Base-by-base conservation (phyloP, 306 rosid species). In the Parietaria judaica region DNA sequence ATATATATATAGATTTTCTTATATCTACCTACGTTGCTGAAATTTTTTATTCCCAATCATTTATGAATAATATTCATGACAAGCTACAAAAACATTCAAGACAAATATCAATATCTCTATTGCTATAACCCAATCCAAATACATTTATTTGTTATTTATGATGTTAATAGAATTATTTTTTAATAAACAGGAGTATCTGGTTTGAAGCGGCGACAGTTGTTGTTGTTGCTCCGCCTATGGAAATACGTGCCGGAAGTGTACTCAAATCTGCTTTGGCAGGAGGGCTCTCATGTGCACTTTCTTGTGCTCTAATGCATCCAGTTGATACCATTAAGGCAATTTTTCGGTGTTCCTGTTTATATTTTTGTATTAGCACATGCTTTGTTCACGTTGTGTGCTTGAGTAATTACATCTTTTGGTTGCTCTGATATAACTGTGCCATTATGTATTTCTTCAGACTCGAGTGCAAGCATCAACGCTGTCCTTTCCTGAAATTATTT, bases 131-230 rank as follows among this genome's bases (percentile, higher is more conserved):
- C 10, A 12, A 4, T 36, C 7, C 17, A 63, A 16, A 5, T 3
- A 31, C 9, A 5, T 4, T 12, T 31, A 51, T 34, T 45, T 51
- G 8, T 60, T 62, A 54, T 38, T 72, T 62, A 41, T 64, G 54
- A 61, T 78, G 61, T 47, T n/a, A 16, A 12, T 65, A 60, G n/a
- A 71, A 66, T 72, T 65, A 56, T 75, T 36, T 66, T 70, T 54
- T 48, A 56, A 65, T 51, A 50, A 77, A 53, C 86, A 92, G 99
- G 95, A 89, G 95, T 73, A 84, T 94, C 71, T 94, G 99, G 99
- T 94, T 94, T 79, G 97, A 94, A 76, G 99, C 99, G 74, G 99
- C 99, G 3, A 89, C 97, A 17, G 96, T 94, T 65, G 99, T 88
- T 79, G 94, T 97, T n/a, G 95, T 89, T 74, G 87, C 99, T 63